Conservation (phyloP, 139 green algal genomes). For the Desmodesmus armatus region DNA sequence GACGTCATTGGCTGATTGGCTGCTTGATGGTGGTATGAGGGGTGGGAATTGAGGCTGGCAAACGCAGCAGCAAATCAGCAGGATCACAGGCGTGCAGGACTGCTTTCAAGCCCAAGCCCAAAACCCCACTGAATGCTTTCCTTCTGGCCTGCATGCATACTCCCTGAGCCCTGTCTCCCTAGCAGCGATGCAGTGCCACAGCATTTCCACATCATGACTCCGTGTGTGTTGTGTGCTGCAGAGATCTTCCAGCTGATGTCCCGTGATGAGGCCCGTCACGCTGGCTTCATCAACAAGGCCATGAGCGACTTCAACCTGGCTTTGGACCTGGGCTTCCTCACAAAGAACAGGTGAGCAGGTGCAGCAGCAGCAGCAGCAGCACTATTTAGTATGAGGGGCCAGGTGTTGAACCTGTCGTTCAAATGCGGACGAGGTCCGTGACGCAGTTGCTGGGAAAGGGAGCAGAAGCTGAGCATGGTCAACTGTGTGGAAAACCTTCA, state of each 20-base stretch:
- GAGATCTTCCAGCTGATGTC: conserved; percentile 97
- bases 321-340: conserved; percentile 96
- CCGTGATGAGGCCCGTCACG: conserved; percentile 95
- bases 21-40: too few relatives aligned
- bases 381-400: too few relatives aligned
- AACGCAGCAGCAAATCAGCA: neutral
- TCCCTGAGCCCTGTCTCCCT: neutral
- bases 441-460: too few relatives aligned
- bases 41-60: neutral
- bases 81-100: neutral
- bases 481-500: too few relatives aligned
- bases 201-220: neutral
- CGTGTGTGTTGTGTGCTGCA: conserved; percentile 34
- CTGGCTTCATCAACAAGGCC: conserved; percentile 97
- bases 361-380: too few relatives aligned
- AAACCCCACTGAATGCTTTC: too few relatives aligned
- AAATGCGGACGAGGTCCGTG: too few relatives aligned
- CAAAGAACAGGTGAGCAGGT: conserved; percentile 85
- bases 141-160: too few relatives aligned
- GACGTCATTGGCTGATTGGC: too few relatives aligned
- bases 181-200: neutral
- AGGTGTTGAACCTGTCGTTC: too few relatives aligned
- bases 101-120: too few relatives aligned
- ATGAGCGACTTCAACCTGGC: conserved; percentile 95
- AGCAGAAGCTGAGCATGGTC: too few relatives aligned